Base-by-base conservation (phyloP, 768 basidiomycete genomes). In the Melanogaster broomeanus region DNA sequence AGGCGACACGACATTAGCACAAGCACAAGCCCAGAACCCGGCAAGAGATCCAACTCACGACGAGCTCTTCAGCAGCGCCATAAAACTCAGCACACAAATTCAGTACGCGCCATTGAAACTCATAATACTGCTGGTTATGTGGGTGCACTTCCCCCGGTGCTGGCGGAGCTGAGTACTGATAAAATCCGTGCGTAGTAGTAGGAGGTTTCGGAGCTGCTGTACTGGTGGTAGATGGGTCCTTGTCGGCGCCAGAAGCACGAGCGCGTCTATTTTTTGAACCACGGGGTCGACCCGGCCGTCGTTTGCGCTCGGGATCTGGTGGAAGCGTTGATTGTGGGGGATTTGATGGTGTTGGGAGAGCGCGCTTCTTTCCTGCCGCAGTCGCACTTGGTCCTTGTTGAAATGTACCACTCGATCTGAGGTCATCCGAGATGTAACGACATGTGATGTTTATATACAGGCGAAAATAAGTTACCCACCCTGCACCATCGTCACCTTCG, bases 51-150 rank as follows among this genome's bases (percentile, higher is more conserved):
- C 31, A 55, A 81, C 87, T 68, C 68, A 91, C 89, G 52, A 92
- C 78, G 41, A 92, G 79, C 67, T 92, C 89, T 67, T 90, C 89
- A 16, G 89, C 89, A 6, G 89, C 89, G 24, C 83, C 85, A 70
- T 92, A 92, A 65, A 92, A 92, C 64, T 92, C 90, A 1, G 87
- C 84, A 67, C 89, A 92, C 35, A 92, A 72, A 61, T 89, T 89
- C 51, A 91, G 67, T 35, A 90, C 82, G 48, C 88, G 82, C 89
- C 89, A 91, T 65, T 91, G 89, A 61, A 91, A 91, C 63, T 91
- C 88, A 67, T 88, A 89, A 66, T 88, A 90, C 61, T 84, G 83
- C 55, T 88, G 85, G 63, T 88, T 88, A 56, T 85, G 82, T 3
- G 83, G 73, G 50, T 79, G 81, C 22, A 84, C 72, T 40, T 75